Conservation (phyloP, 192 early-diverging fungal genomes). For the Rhizophagus prolifer region DNA sequence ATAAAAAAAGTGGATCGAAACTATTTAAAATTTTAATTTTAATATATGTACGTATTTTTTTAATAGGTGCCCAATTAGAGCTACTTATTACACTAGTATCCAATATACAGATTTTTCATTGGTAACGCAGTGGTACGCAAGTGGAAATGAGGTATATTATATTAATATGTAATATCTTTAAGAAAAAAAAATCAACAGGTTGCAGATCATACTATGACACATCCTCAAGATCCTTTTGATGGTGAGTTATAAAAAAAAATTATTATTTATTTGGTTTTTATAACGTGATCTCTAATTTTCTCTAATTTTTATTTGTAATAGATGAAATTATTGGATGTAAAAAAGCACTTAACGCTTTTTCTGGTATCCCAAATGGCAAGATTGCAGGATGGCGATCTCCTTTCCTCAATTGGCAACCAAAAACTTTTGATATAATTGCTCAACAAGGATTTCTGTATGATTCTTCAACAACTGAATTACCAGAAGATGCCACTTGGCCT, state of each 20-base stretch:
- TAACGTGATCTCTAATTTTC: background rate
- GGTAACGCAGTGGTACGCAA: constrained; percentile 61
- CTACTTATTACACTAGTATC: constrained; percentile 63
- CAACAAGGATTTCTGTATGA: constrained; percentile 56
- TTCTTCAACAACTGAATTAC: constrained; percentile 47
- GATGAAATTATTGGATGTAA: constrained; percentile 42
- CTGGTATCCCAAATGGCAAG: constrained; percentile 59
- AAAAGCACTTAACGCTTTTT: constrained; percentile 48
- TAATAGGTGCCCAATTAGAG: constrained; percentile 51
- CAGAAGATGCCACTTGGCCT: constrained; percentile 60
- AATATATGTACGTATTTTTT: background rate
- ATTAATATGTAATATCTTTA: no score
- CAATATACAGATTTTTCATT: constrained; percentile 60
- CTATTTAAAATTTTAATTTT: background rate
- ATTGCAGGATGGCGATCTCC: constrained; percentile 66
- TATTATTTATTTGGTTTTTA: background rate
- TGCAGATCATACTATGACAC: constrained; percentile 59
- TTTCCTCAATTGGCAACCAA: constrained; percentile 55
- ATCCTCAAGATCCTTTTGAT: constrained; percentile 37
- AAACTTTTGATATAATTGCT: constrained; percentile 45
- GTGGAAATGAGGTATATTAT: constrained; percentile 35
- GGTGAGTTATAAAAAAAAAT: constrained; percentile 23
- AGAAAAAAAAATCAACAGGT: constrained; percentile 30
- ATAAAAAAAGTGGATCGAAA: constrained; percentile 40
- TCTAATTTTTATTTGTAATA: constrained; percentile 5